Evolutionary conservation across 371 early-diverging fungal species (phyloP).

Genomic region (Apophysomyces sp.): DNA sequence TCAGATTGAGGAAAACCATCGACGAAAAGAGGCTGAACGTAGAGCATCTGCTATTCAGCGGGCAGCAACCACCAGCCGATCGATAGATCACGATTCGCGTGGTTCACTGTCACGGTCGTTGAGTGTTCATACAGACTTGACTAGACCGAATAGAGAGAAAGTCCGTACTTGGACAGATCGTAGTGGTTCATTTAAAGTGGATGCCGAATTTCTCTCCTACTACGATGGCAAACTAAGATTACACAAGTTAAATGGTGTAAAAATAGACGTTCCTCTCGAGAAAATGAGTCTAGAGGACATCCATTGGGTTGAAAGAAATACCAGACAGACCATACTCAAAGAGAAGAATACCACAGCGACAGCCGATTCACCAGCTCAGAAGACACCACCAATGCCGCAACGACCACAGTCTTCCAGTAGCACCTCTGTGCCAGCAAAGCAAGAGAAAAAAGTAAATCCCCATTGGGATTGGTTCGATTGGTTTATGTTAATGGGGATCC

Average conservation of each 20-base stretch:
- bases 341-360: conserved; percentile 21
- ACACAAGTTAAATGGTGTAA: conserved; percentile 92
- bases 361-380: conserved; percentile 7
- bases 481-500: conserved; percentile 77
- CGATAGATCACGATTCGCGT: neutral
- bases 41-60: conserved; percentile 1
- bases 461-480: conserved; percentile 94
- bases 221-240: conserved; percentile 84
- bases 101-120: neutral
- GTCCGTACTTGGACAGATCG: conserved; percentile 91
- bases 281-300: conserved; percentile 79
- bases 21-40: neutral
- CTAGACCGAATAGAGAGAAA: conserved; percentile 51
- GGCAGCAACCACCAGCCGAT: neutral
- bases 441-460: conserved; percentile 46
- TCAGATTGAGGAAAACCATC: conserved; percentile 17
- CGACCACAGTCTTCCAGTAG: conserved; percentile 6
- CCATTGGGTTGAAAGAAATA: conserved; percentile 56
- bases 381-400: conserved; percentile 19
- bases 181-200: conserved; percentile 87
- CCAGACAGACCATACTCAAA: conserved; percentile 48
- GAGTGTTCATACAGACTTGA: neutral
- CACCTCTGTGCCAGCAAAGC: conserved; percentile 11
- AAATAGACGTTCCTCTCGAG: conserved; percentile 89
- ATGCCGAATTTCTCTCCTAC: conserved; percentile 80